Evolutionary conservation across 495 filamentous ascomycete species (phyloP).

Genomic region (Penicillium cosmopolitanum): DNA sequence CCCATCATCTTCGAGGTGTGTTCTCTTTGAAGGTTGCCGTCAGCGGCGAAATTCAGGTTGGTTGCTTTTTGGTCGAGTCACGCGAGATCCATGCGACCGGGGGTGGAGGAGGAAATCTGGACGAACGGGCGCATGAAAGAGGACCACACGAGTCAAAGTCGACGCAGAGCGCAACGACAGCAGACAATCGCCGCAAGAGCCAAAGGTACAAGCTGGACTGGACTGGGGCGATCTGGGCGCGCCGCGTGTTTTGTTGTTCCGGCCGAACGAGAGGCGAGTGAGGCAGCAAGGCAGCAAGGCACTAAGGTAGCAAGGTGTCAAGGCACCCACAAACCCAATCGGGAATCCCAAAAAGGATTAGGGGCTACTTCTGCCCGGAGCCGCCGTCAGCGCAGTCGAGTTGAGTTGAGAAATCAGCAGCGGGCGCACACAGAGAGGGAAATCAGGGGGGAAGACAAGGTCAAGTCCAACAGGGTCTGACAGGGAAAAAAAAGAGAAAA

Average conservation of each 20-base stretch:
- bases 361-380: constrained; percentile 33
- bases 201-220: neutral
- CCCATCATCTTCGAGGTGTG: constrained; percentile 33
- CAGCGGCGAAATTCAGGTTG: constrained; percentile 18
- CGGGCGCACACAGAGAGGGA: constrained; percentile 24
- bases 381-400: constrained; percentile 26
- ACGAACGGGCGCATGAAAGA: neutral
- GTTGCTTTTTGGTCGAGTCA: constrained; percentile 7
- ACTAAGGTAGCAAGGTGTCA: constrained; percentile 3
- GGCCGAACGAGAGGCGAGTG: constrained; percentile 6
- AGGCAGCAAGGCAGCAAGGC: constrained; percentile 18
- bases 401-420: constrained; percentile 25
- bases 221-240: constrained; percentile 25
- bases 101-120: neutral
- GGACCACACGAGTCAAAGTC: neutral
- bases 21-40: constrained; percentile 19
- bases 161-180: neutral
- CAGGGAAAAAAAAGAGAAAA: neutral
- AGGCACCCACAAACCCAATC: constrained; percentile 7
- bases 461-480: neutral
- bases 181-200: constrained; percentile 10
- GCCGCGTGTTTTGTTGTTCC: constrained; percentile 40
- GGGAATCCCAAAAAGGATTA: constrained; percentile 26
- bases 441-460: constrained; percentile 25
- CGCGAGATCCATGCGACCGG: constrained; percentile 25